A percentile compares a stretch with the other conserved stretches of the same genome.
These are phyloP conservation scores for Xeromyces bisporus DNA, from an alignment of 495 filamentous ascomycete genomes.

Conservation along the genomic window DNA sequence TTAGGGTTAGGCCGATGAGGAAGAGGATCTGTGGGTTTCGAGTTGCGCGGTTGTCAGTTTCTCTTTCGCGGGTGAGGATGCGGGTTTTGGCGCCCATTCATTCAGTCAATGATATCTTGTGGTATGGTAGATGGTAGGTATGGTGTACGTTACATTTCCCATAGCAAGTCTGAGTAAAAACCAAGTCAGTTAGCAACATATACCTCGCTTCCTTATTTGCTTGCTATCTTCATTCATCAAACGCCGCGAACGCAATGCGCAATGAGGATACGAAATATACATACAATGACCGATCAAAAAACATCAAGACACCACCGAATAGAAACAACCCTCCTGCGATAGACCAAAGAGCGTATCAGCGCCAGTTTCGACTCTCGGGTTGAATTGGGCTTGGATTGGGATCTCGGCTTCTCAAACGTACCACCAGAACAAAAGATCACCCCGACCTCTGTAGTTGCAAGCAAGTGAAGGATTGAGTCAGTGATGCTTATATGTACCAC, in stretches of 20 bases:
- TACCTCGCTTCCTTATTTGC: too few relatives aligned
- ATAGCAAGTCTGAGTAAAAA: conserved; percentile 50
- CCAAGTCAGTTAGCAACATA: neutral
- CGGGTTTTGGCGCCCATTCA: neutral
- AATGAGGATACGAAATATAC: too few relatives aligned
- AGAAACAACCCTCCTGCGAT: conserved; percentile 74
- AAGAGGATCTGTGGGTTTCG: conserved; percentile 67
- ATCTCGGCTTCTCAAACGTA: conserved; percentile 34
- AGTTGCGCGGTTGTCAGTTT: neutral
- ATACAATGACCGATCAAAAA: conserved; percentile 92
- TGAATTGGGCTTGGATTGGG: neutral
- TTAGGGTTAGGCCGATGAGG: conserved; percentile 82
- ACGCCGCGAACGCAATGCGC: too few relatives aligned
- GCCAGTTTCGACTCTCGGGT: neutral
- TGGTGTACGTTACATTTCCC: conserved; percentile 48
- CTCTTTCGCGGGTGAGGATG: neutral
- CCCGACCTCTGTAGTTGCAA: conserved; percentile 56
- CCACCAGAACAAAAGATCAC: conserved; percentile 90
- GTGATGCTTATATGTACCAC: too few relatives aligned
- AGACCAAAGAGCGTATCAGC: conserved; percentile 6
- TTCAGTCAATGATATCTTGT: neutral
- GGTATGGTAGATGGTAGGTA: neutral
- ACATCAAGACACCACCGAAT: conserved; percentile 79
- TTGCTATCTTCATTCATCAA: too few relatives aligned
- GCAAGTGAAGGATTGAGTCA: neutral